These are phyloP conservation scores for Ophioceras dolichostomum DNA, from an alignment of 2,329 filamentous ascomycete species.

Conservation along the genomic window DNA sequence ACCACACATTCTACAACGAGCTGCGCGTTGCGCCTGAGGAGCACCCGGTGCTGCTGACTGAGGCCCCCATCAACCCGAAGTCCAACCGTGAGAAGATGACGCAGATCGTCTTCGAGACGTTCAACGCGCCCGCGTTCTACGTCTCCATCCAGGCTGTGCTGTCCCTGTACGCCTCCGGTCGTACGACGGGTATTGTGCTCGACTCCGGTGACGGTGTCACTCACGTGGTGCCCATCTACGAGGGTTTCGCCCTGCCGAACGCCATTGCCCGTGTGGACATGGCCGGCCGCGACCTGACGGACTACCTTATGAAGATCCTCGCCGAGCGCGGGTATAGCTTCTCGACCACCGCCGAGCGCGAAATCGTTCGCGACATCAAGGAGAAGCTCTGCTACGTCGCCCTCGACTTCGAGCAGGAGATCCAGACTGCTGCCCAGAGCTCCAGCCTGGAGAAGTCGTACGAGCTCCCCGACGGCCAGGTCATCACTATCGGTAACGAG, in stretches of 20 bases:
- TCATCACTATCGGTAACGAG: slow-evolving; percentile 99
- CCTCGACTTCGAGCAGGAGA: slow-evolving; percentile 99
- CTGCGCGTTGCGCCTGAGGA: slow-evolving; percentile 99
- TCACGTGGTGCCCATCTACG: slow-evolving; percentile 99
- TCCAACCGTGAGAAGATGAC: slow-evolving; percentile 99
- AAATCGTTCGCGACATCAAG: slow-evolving; percentile 99
- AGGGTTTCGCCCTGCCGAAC: slow-evolving; percentile 99
- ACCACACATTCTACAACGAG: slow-evolving; percentile 99
- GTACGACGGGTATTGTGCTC: slow-evolving; percentile 99
- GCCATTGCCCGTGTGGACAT: slow-evolving; percentile 99
- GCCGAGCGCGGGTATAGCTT: slow-evolving; percentile 99
- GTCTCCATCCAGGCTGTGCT: slow-evolving; percentile 99
- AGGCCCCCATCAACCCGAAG: slow-evolving; percentile 99
- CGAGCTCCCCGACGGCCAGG: slow-evolving; percentile 96
- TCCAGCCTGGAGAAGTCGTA: slow-evolving; percentile 99
- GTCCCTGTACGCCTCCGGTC: slow-evolving; percentile 98
- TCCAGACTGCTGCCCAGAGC: slow-evolving; percentile 98
- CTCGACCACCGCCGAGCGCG: slow-evolving; percentile 99
- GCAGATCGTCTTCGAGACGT: slow-evolving; percentile 99
- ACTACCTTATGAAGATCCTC: slow-evolving; percentile 99
- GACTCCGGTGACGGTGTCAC: slow-evolving; percentile 99
- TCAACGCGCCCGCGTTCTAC: slow-evolving; percentile 99
- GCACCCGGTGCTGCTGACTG: slow-evolving; percentile 97
- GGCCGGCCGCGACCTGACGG: slow-evolving; percentile 99
- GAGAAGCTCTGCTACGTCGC: slow-evolving; percentile 99